Evolutionary conservation across 805 yeast genomes (phyloP).

Genomic region (Lipomyces yamanashiensis): DNA sequence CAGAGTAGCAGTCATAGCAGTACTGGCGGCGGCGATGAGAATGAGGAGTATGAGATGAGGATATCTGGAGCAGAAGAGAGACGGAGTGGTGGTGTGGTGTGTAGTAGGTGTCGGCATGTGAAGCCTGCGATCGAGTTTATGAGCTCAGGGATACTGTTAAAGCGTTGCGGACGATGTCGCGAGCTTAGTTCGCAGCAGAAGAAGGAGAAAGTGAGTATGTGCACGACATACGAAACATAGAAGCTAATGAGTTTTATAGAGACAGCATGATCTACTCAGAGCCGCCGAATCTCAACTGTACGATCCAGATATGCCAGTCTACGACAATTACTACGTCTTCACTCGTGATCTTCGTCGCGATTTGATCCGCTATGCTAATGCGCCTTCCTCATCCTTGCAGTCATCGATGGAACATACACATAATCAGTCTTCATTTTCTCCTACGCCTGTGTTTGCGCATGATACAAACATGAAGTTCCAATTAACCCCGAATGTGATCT

Average conservation of each 20-base stretch:
- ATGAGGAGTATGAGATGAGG: background rate
- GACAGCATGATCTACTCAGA: constrained; percentile 5
- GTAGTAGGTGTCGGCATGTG: constrained; percentile 23
- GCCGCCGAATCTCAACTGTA: constrained; percentile 10
- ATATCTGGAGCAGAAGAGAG: no score
- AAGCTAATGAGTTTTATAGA: background rate
- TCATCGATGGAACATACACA: background rate
- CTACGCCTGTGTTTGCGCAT: constrained; percentile 11
- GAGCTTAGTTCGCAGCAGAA: constrained; percentile 18
- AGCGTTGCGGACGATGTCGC: constrained; percentile 17
- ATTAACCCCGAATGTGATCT: background rate
- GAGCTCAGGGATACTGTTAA: constrained; percentile 4
- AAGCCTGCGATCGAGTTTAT: constrained; percentile 11
- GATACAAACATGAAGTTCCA: constrained; percentile 11
- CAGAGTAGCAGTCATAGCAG: background rate
- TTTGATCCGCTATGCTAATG: constrained; percentile 6
- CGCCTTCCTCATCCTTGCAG: background rate
- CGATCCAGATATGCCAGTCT: constrained; percentile 9
- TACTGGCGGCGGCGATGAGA: background rate
- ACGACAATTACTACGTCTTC: constrained; percentile 20
- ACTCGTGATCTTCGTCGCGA: constrained; percentile 21
- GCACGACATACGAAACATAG: background rate
- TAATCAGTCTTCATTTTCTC: background rate
- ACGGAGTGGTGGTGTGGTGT: background rate
- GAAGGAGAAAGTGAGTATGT: constrained; percentile 13